Conservation (phyloP, 2,329 filamentous ascomycete genomes). For the Xenoacremonium recifei region DNA sequence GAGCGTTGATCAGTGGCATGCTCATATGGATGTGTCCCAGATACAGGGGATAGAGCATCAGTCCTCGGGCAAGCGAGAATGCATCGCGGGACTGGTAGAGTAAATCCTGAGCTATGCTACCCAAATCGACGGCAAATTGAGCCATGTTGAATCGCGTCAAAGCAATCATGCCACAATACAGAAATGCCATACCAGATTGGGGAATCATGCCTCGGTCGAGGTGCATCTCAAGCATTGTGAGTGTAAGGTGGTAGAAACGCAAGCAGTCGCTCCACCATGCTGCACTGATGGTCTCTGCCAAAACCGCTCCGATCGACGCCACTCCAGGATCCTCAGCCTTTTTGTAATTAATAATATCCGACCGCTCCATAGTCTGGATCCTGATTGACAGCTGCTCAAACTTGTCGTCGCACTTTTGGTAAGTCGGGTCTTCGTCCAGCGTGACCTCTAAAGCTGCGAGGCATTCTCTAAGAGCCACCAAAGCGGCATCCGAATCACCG, state of each 20-base stretch:
- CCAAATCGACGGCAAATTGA: conserved; percentile 64
- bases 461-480: conserved; percentile 69
- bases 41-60: conserved; percentile 68
- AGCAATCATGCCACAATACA: conserved; percentile 67
- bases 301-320: conserved; percentile 64
- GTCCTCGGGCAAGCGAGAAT: conserved; percentile 65
- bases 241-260: conserved; percentile 68
- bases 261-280: conserved; percentile 73
- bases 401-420: conserved; percentile 73
- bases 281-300: conserved; percentile 67
- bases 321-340: conserved; percentile 51
- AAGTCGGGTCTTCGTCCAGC: conserved; percentile 64
- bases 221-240: conserved; percentile 67
- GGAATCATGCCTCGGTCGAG: conserved; percentile 63
- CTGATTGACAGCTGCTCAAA: conserved; percentile 64
- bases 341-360: conserved; percentile 43
- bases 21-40: conserved; percentile 68
- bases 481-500: conserved; percentile 68
- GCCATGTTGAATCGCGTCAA: conserved; percentile 70
- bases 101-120: conserved; percentile 60
- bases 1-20: conserved; percentile 55
- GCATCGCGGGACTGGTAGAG: conserved; percentile 62
- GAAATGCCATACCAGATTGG: conserved; percentile 66
- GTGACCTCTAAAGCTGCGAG: conserved; percentile 67
- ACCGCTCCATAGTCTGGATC: conserved; percentile 56